Evolutionary conservation across 805 yeast genomes (phyloP), one percentile per base, ranked within the genome.

Genomic region (Starmera quercuum): DNA sequence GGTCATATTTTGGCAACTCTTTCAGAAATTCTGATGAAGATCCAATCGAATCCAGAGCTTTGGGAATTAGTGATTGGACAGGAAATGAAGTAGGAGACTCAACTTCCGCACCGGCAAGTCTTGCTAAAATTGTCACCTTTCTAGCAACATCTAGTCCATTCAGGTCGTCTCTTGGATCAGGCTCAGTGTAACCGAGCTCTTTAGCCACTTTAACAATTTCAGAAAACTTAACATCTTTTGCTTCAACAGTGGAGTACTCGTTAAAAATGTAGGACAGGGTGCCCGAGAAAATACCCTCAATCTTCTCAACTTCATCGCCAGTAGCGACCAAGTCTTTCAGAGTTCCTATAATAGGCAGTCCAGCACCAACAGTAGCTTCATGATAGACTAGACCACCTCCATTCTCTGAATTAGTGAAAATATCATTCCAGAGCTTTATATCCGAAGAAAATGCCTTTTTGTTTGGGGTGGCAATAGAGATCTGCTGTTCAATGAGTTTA

Each of bases 291-390:
- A 92, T 90, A 45, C 98, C 99, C 63, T 92, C 97, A 44, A 92
- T 82, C 58, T 78, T 83, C 49, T 78, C 81, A 45, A 92, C 75
- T 64, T 86, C 77, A 60, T 92, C 99, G 44, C 98, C 98, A 34
- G 98, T 92, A 40, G 75, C 73, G 28, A 92, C 70, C 62, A 90
- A 71, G 58, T 92, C 98, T 54, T 78, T 83, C 53, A 92, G 66
- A 33, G 96, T 83, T 31, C 86, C 80, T 49, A 92, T 79, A 41
- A 92, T 77, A 39, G 99, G 99, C 58, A 92, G 71, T 37, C 97
- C 99, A 28, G 99, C 99, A 54, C 97, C 97, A 38, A 92, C 97
- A 7, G 97, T 86, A 32, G 98, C 95, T 69, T 92, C 99, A 55
- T 92, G 98, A 69, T 87, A 90, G 29, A 87, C 95, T 42, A 90